Conservation (phyloP, 2,329 filamentous ascomycete genomes). For the Nigrograna mackinnonii region DNA sequence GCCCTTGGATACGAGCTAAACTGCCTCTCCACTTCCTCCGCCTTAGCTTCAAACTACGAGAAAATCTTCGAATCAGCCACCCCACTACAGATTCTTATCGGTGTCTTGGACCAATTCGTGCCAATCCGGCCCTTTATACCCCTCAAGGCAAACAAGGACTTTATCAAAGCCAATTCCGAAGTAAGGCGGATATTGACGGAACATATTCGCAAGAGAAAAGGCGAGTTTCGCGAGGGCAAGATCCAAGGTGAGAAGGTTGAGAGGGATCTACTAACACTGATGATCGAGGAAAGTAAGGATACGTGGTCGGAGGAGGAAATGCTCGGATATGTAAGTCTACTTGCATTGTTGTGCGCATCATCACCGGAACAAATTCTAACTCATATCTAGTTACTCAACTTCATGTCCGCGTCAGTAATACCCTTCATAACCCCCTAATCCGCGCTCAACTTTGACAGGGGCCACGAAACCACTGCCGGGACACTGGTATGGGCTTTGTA, state of each 20-base stretch:
- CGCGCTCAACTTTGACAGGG: no score
- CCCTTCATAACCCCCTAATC: no score
- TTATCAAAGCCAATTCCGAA: constrained; percentile 35
- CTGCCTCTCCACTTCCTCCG: constrained; percentile 14
- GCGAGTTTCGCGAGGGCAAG: constrained; percentile 29
- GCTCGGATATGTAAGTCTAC: constrained; percentile 35
- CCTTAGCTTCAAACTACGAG: constrained; percentile 24
- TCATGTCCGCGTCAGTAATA: constrained; percentile 17
- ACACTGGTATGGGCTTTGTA: constrained; percentile 48
- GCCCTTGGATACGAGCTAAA: constrained; percentile 34
- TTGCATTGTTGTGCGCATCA: not conserved
- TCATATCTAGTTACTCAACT: constrained; percentile 15
- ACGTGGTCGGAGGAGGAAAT: constrained; percentile 45
- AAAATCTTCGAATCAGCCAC: constrained; percentile 20
- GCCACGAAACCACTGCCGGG: constrained; percentile 20
- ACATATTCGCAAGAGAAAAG: constrained; percentile 26
- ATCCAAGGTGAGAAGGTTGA: no score
- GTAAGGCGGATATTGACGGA: constrained; percentile 16
- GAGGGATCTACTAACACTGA: constrained; percentile 24
- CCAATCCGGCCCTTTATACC: no score
- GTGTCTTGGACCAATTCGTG: constrained; percentile 22
- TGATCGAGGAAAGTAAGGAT: constrained; percentile 40
- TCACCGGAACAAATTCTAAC: no score
- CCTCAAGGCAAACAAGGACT: constrained; percentile 39
- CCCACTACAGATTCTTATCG: constrained; percentile 15